phyloP scores from a whole-genome alignment of 2,329 filamentous ascomycete species.

The Alternaria sp. region DNA sequence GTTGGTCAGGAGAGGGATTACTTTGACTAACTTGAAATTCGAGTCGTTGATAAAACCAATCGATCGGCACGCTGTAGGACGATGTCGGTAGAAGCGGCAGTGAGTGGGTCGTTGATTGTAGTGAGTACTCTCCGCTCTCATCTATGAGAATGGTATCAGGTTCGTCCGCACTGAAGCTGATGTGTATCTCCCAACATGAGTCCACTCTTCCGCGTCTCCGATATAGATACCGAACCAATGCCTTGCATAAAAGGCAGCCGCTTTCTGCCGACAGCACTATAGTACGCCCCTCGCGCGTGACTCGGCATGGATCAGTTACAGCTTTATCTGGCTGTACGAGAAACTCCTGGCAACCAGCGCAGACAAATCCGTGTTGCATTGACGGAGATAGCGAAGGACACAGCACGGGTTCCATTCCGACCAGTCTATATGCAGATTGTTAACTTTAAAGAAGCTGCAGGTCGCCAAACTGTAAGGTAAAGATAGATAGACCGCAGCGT shows the following conservation, averaged over 20 bases:
- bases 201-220: too few species aligned
- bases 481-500: too few species aligned
- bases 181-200: too few species aligned
- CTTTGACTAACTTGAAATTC: neutral
- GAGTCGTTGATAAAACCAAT: too few species aligned
- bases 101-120: rapidly evolving
- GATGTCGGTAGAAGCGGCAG: too few species aligned
- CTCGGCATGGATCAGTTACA: neutral
- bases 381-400: too few species aligned
- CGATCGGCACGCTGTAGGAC: too few species aligned
- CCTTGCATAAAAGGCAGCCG: neutral
- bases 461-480: rapidly evolving
- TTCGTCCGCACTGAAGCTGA: too few species aligned
- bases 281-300: neutral
- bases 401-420: rapidly evolving
- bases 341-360: neutral
- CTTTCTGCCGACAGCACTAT: neutral
- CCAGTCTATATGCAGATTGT: rapidly evolving
- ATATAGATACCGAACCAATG: neutral
- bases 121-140: too few species aligned
- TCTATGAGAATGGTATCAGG: too few species aligned
- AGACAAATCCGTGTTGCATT: neutral
- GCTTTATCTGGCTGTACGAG: neutral
- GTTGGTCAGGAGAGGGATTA: neutral
- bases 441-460: too few species aligned